Evolutionary conservation across 169 alveolate species (phyloP), one percentile per base, ranked within the genome.

Genomic region (Theileria annulata): DNA sequence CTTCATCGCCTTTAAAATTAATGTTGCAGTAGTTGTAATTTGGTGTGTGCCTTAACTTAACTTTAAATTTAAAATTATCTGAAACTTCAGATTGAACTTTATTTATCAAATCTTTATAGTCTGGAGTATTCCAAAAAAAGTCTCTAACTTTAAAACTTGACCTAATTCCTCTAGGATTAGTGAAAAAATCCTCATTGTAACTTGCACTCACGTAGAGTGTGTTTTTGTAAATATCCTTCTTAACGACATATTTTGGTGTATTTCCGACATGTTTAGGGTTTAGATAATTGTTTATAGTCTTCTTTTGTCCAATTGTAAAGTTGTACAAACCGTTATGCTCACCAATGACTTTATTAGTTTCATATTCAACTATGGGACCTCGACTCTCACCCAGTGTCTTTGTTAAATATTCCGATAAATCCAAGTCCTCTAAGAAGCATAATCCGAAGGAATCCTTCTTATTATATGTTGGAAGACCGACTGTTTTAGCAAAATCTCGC

Each of bases 381-480:
- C 71, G 81, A 19, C 51, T 15, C n/a, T 48, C 71, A 9, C 93
- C 93, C 0, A 91, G 79, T 33, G 66, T 27, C 15, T 60, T 75
- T 21, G 42, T 23, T 37, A 91, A 74, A 68, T 80, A 91, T 15
- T 59, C 62, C 8, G 75, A 54, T 71, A 87, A 74, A 48, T 83
- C 35, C 67, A 91, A 79, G 66, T 86, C 77, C 31, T 91, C 93
- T 71, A 91, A 58, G 63, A 91, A 91, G 51, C 94, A 91, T 19
- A 91, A 77, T 21, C 94, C 94, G 42, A 85, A 80, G 15, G 93
- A 87, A 54, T 91, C 94, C 75, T 77, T 79, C 49, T 92, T 88
- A 54, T 48, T 59, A 19, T 79, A 80, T 1, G 93, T 79, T 17
- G 88, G 75, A 30, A 91, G 77, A 8, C 71, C 70, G 30, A 69